phyloP scores from a whole-genome alignment of 2,329 filamentous ascomycete species.

The Pezicula neosporulosa region DNA sequence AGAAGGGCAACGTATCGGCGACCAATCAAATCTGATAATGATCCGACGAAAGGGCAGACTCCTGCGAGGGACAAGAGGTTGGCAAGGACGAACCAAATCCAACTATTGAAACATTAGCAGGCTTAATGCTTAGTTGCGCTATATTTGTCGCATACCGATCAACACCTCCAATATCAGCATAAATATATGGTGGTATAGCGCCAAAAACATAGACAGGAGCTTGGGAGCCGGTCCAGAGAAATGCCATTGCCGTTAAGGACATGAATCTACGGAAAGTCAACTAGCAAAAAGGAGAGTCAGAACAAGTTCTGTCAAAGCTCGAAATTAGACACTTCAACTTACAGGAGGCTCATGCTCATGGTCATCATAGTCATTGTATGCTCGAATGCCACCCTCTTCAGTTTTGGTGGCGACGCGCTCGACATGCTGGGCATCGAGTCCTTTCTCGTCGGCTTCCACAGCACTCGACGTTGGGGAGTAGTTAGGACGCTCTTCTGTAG shows the following conservation, averaged over 20 bases:
- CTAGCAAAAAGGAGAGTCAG: constrained; percentile 13
- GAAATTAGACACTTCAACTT: constrained; percentile 10
- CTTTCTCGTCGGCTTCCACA: background rate
- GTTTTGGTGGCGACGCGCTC: constrained; percentile 7
- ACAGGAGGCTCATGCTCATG: constrained; percentile 44
- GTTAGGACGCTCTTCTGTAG: background rate
- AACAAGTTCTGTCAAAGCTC: background rate
- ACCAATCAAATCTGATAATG: constrained; percentile 60
- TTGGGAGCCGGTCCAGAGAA: constrained; percentile 58
- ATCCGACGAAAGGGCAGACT: constrained; percentile 62
- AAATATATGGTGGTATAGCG: constrained; percentile 50
- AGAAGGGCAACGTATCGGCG: constrained; percentile 55
- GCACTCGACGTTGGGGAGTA: background rate
- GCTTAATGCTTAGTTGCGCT: background rate
- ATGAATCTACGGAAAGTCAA: constrained; percentile 48
- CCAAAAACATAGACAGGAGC: constrained; percentile 53
- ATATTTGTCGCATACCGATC: constrained; percentile 21
- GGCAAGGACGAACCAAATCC: constrained; percentile 34
- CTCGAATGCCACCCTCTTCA: constrained; percentile 33
- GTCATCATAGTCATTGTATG: constrained; percentile 42
- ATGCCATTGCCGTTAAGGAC: constrained; percentile 55
- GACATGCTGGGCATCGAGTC: background rate
- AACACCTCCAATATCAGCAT: constrained; percentile 53
- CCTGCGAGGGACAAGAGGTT: constrained; percentile 55
- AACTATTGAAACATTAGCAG: constrained; percentile 11